Percentiles rank a stretch among this genome's conserved stretches.
Evolutionary conservation across 257 asterid species (phyloP).

Genomic region (Henckelia pumila): DNA sequence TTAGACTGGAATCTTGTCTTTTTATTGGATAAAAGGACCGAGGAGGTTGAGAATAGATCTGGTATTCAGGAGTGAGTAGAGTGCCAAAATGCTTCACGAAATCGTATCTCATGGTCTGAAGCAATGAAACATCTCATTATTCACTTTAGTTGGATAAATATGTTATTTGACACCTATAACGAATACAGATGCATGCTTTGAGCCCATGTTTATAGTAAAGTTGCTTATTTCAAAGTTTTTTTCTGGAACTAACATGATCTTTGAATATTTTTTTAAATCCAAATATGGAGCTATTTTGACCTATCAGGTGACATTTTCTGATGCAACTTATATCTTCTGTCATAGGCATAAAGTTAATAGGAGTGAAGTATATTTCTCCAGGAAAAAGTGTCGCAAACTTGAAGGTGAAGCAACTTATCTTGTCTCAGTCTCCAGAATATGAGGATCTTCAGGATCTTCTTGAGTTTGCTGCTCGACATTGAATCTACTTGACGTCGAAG

Average conservation of each 20-base stretch:
- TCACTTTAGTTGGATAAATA: neutral
- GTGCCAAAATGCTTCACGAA: too few relatives aligned
- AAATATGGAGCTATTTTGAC: neutral
- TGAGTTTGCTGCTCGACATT: slow-evolving; percentile 55
- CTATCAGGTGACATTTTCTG: neutral
- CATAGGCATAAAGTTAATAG: slow-evolving; percentile 78
- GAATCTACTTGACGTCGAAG: slow-evolving; percentile 18
- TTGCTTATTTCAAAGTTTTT: neutral
- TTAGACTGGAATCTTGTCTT: neutral
- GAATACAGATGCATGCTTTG: neutral
- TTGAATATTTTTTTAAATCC: neutral
- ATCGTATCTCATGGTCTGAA: too few relatives aligned
- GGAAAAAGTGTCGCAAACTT: slow-evolving; percentile 41
- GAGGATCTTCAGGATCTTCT: slow-evolving; percentile 56
- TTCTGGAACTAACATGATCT: neutral
- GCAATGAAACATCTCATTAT: neutral
- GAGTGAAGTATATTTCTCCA: slow-evolving; percentile 73
- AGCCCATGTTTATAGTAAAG: neutral
- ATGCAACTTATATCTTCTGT: slow-evolving; percentile 5
- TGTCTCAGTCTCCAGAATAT: slow-evolving; percentile 32
- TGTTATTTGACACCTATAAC: neutral
- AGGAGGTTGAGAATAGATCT: neutral
- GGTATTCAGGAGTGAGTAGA: too few relatives aligned
- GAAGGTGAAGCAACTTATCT: slow-evolving; percentile 62
- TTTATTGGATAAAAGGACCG: neutral